Evolutionary conservation across 2,329 filamentous ascomycete species (phyloP).

Genomic region (Apiospora malaysiana): DNA sequence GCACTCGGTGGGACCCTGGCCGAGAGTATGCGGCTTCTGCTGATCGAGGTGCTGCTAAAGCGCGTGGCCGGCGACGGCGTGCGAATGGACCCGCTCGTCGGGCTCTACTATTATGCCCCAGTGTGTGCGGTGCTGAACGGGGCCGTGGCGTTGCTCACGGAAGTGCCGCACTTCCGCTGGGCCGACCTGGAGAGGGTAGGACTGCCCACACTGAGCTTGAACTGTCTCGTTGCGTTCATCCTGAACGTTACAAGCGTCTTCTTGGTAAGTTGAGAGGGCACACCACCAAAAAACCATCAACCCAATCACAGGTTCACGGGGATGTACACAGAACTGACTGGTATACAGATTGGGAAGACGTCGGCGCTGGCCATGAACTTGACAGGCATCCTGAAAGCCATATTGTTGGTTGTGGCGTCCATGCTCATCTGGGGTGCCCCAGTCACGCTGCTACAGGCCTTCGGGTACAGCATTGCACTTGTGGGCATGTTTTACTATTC

Average conservation of each 20-base stretch:
- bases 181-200: constrained; percentile 70
- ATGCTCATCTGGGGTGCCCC: constrained; percentile 70
- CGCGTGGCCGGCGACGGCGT: constrained; percentile 58
- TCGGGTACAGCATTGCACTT: constrained; percentile 68
- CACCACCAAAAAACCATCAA: background rate
- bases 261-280: constrained; percentile 60
- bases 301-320: background rate
- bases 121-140: constrained; percentile 83
- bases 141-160: constrained; percentile 69
- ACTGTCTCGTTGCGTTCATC: constrained; percentile 78
- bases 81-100: constrained; percentile 88
- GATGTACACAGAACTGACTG: background rate
- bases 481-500: constrained; percentile 40
- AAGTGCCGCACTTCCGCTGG: constrained; percentile 69
- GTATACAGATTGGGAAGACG: constrained; percentile 64
- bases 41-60: constrained; percentile 81
- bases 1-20: constrained; percentile 79
- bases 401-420: constrained; percentile 69
- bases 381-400: constrained; percentile 74
- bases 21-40: constrained; percentile 79
- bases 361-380: constrained; percentile 74
- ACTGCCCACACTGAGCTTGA: constrained; percentile 67
- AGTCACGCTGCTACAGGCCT: constrained; percentile 66
- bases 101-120: constrained; percentile 86
- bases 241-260: constrained; percentile 85